Percentiles rank a stretch among this genome's conserved stretches.
These are phyloP conservation scores for Apiospora arundinis DNA, from an alignment of 2,329 filamentous ascomycete genomes.

Conservation along the genomic window DNA sequence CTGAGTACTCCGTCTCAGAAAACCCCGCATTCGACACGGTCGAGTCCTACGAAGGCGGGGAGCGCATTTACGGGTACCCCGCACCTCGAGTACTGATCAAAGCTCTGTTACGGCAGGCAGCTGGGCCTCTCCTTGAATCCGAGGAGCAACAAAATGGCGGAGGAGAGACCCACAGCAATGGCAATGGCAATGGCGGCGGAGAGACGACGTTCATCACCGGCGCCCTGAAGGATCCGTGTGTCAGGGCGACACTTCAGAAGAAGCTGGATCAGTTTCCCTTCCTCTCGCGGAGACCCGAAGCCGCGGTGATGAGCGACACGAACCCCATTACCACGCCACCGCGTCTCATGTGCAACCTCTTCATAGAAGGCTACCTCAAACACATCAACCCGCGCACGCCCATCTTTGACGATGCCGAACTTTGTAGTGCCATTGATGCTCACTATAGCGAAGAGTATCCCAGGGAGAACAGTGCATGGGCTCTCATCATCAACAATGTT, in stretches of 20 bases:
- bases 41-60: constrained; percentile 27
- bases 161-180: not conserved
- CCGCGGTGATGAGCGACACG: not conserved
- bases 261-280: constrained; percentile 28
- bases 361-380: constrained; percentile 30
- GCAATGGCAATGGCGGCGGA: not conserved
- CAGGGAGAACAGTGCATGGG: constrained; percentile 26
- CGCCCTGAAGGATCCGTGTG: constrained; percentile 19
- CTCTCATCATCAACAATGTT: constrained; percentile 32
- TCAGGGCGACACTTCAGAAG: constrained; percentile 23
- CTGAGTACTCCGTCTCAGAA: not conserved
- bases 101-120: constrained; percentile 25
- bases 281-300: constrained; percentile 23
- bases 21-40: constrained; percentile 22
- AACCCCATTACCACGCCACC: constrained; percentile 27
- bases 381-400: constrained; percentile 30
- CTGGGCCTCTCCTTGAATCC: constrained; percentile 16
- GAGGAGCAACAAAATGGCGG: not conserved
- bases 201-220: not conserved
- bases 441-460: constrained; percentile 27
- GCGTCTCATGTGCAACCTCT: constrained; percentile 27
- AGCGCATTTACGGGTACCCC: constrained; percentile 31
- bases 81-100: constrained; percentile 29
- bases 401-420: constrained; percentile 29
- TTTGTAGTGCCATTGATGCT: constrained; percentile 26